Base-by-base conservation (phyloP, 1,284 basidiomycete genomes). In the Cutaneotrichosporon dermatis region DNA sequence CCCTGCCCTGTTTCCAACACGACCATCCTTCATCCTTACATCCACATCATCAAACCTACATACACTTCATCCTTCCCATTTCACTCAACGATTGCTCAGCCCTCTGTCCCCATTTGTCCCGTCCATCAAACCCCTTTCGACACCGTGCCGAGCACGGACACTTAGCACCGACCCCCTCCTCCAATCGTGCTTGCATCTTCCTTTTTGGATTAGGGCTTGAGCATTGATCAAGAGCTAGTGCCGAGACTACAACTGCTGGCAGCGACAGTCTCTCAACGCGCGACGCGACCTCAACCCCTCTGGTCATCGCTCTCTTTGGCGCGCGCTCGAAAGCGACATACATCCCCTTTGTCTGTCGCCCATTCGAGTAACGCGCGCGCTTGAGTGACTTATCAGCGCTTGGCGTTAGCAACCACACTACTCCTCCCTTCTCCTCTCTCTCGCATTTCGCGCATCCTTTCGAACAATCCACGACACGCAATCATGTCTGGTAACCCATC, bases 401-500 rank as follows among this genome's bases (percentile, higher is more conserved):
- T 25, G 25, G 25, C 25, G 25, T 25, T 25, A 2, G 25, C 25
- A 25, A 25, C 25, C n/a, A n/a, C n/a, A n/a, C n/a, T n/a, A 35
- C 36, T 15, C 34, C 4, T 7, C 33, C 25, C 44, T 13, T 12
- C 46, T 35, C 25, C 25, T 25, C 25, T 25, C 15, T 16, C 15
- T n/a, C 42, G 33, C 15, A 16, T 16, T 6, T n/a, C 42, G 33
- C 15, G 10, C 44, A 7, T 45, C 16, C 44, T 45, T 45, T 45
- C 55, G 10, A 39, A 6, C 11, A 25, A 11, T n/a, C 15, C 13
- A 8, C 53, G 25, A 7, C 25, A 33, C 13, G 34, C 33, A 15
- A 12, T 11, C 56, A 73, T 71, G 68, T 68, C 71, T 46, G 63
- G 64, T 25, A 61, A 62, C 56, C 69, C 46, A 13, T 10, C 69